Evolutionary conservation across 306 rosid genomes (phyloP).

Genomic region (Medicago lupulina): DNA sequence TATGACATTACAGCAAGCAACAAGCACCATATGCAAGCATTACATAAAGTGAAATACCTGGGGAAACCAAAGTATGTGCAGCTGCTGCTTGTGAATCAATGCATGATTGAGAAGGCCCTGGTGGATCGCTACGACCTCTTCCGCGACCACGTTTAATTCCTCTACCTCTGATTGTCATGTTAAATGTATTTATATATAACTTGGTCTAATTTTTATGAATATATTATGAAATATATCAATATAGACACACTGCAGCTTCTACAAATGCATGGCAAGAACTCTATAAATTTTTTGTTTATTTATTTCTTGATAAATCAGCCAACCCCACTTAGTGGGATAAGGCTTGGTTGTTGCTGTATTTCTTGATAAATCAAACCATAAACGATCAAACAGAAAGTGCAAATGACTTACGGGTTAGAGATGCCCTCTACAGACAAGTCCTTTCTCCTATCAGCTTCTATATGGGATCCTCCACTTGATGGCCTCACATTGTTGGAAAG

Average conservation of each 20-base stretch:
- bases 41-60: neutral
- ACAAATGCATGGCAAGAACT: neutral
- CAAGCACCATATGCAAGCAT: neutral
- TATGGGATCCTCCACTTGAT: slow-evolving; percentile 2
- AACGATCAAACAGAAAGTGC: neutral
- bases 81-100: neutral
- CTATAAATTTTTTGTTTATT: neutral
- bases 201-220: neutral
- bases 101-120: slow-evolving; percentile 2
- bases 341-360: neutral
- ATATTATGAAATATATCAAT: neutral
- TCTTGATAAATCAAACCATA: neutral
- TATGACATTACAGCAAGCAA: neutral
- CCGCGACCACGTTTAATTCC: neutral
- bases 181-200: neutral
- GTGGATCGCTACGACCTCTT: neutral
- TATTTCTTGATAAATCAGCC: neutral
- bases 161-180: slow-evolving; percentile 1
- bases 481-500: neutral
- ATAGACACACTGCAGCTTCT: neutral
- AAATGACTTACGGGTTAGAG: slow-evolving; percentile 2
- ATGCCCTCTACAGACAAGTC: neutral
- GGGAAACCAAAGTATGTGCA: neutral
- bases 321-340: too few relatives aligned
- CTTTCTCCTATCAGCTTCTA: slow-evolving; percentile 5